A percentile compares a stretch with the other conserved stretches of the same genome.
Evolutionary conservation across 345 rosid genomes (phyloP).

Genomic region (Anastatica hierochuntica): DNA sequence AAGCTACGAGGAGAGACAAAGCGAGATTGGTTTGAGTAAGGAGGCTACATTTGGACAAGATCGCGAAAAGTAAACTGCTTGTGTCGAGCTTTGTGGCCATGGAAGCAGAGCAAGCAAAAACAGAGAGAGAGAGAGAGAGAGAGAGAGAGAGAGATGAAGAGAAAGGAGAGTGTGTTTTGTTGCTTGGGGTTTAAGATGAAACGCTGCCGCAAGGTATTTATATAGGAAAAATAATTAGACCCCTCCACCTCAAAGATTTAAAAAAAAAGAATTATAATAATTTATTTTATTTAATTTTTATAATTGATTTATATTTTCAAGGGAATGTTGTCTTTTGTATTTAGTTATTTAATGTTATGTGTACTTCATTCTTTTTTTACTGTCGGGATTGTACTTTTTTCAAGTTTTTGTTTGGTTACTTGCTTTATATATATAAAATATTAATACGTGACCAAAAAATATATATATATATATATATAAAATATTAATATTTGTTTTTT

Average conservation of each 20-base stretch:
- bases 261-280: too few species aligned
- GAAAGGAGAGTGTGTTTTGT: constrained; percentile 16
- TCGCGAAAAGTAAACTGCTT: constrained; percentile 35
- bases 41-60: constrained; percentile 48
- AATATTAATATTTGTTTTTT: too few species aligned
- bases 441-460: too few species aligned
- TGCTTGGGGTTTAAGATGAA: constrained; percentile 18
- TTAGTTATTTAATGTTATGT: too few species aligned
- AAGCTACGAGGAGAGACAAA: constrained; percentile 33
- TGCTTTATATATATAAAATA: not conserved
- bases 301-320: not conserved
- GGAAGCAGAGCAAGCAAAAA: not conserved
- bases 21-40: constrained; percentile 34
- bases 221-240: constrained; percentile 6
- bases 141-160: not conserved
- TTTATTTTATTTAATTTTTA: constrained; percentile 1
- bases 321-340: too few species aligned
- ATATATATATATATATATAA: too few species aligned
- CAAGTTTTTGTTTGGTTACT: not conserved
- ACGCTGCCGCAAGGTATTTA: constrained; percentile 16
- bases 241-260: too few species aligned
- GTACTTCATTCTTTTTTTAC: not conserved
- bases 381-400: not conserved
- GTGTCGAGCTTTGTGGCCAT: constrained; percentile 44
- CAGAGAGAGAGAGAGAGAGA: not conserved